These are phyloP conservation scores for Arbutus unedo DNA, from an alignment of 148 eudicot species.

Conservation along the genomic window DNA sequence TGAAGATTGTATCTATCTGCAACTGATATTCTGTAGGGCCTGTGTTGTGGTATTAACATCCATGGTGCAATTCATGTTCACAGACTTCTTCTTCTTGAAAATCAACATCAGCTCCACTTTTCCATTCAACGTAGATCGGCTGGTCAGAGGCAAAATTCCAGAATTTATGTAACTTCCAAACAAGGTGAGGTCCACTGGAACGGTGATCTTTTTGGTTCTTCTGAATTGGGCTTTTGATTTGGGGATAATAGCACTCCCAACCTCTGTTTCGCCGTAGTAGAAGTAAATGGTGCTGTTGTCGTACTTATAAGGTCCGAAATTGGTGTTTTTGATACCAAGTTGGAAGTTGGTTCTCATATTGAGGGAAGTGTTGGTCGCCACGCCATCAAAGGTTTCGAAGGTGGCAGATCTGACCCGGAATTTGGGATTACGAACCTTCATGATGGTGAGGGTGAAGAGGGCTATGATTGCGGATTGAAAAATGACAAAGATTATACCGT, in stretches of 20 bases:
- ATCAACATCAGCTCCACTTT: background rate
- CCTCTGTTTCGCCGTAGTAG: too few species aligned
- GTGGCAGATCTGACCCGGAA: conserved; percentile 4
- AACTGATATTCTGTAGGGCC: background rate
- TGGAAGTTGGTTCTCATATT: background rate
- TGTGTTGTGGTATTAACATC: background rate
- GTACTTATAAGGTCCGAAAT: too few species aligned
- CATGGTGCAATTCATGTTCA: conserved; percentile 16
- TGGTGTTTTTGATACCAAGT: background rate
- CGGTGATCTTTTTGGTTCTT: too few species aligned
- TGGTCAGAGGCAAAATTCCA: conserved; percentile 19
- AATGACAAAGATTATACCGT: background rate
- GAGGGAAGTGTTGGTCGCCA: conserved; percentile 5
- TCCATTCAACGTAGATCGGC: conserved; percentile 14
- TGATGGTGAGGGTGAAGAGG: conserved; percentile 11
- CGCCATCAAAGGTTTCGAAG: background rate
- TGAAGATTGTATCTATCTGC: background rate
- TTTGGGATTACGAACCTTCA: conserved; percentile 20
- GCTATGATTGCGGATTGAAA: conserved; percentile 10
- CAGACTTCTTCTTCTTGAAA: background rate
- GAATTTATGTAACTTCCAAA: background rate
- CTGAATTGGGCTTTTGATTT: too few species aligned
- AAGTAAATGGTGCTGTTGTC: too few species aligned
- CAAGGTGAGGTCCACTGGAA: too few species aligned
- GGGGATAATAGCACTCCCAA: too few species aligned